Evolutionary conservation across 2,329 filamentous ascomycete species (phyloP).

Genomic region (Neophaeococcomyces aloes): DNA sequence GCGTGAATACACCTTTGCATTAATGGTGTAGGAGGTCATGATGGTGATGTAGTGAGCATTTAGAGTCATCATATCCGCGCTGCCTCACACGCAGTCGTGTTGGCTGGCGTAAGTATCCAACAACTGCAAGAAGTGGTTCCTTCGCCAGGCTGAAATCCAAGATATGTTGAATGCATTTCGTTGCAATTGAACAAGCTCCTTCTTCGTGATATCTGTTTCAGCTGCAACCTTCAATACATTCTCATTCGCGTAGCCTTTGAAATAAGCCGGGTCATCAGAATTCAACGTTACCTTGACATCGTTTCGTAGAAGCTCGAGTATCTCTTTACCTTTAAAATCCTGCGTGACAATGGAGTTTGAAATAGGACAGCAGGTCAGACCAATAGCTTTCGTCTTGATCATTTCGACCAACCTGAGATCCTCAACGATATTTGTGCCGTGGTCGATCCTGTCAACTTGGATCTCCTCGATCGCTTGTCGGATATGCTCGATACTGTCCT

Average conservation of each 20-base stretch:
- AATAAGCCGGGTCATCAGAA: slow-evolving; percentile 21
- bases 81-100: not conserved
- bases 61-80: too few species aligned
- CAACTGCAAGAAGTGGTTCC: slow-evolving; percentile 14
- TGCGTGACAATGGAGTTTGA: slow-evolving; percentile 19
- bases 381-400: slow-evolving; percentile 6
- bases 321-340: slow-evolving; percentile 18
- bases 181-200: slow-evolving; percentile 19
- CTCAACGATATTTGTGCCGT: slow-evolving; percentile 19
- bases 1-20: too few species aligned
- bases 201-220: slow-evolving; percentile 12
- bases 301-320: slow-evolving; percentile 13
- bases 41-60: too few species aligned
- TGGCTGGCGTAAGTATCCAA: slow-evolving; percentile 15
- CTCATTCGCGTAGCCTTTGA: slow-evolving; percentile 19
- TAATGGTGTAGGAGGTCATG: too few species aligned
- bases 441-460: slow-evolving; percentile 21
- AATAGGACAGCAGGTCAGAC: slow-evolving; percentile 21
- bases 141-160: slow-evolving; percentile 19
- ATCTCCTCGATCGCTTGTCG: slow-evolving; percentile 24
- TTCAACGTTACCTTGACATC: slow-evolving; percentile 21
- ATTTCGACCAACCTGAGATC: not conserved
- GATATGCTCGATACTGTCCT: slow-evolving; percentile 38
- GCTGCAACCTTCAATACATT: slow-evolving; percentile 17
- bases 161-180: slow-evolving; percentile 19